phyloP scores from a whole-genome alignment of 768 basidiomycete genomes.

The Trametes punicea region DNA sequence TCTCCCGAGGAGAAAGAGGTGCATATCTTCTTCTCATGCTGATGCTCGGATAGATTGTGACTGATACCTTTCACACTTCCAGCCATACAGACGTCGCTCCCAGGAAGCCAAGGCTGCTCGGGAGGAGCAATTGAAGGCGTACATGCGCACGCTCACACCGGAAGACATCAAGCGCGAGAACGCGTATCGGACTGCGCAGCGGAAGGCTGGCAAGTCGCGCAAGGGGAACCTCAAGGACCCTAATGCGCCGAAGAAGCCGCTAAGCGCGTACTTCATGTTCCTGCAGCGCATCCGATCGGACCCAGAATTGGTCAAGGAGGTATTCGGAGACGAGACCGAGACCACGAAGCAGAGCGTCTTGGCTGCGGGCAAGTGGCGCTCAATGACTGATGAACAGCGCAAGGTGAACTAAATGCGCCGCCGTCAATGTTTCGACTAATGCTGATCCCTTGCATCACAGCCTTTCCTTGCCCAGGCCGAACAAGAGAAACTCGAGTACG shows the following conservation, averaged over 20 bases:
- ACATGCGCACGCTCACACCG: conserved; percentile 86
- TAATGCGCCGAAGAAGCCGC: conserved; percentile 94
- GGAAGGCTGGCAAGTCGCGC: conserved; percentile 88
- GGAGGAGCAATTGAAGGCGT: conserved; percentile 76
- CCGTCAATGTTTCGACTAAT: background rate
- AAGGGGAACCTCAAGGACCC: conserved; percentile 96
- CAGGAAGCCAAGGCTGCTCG: conserved; percentile 81
- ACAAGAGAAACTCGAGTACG: conserved; percentile 93
- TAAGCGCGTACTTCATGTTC: conserved; percentile 95
- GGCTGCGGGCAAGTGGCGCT: conserved; percentile 90
- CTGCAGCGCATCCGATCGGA: conserved; percentile 85
- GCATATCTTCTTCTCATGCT: conserved; percentile 26
- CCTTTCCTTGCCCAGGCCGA: conserved; percentile 93
- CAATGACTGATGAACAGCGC: conserved; percentile 90
- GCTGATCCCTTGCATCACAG: conserved; percentile 38
- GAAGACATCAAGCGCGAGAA: conserved; percentile 96
- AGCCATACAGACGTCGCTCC: conserved; percentile 86
- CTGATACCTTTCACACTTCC: conserved; percentile 24
- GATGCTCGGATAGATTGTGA: conserved; percentile 23
- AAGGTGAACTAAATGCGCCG: conserved; percentile 53
- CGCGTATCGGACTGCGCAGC: conserved; percentile 83
- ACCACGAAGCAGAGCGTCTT: conserved; percentile 94
- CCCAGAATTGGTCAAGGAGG: conserved; percentile 64
- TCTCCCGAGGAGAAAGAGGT: conserved; percentile 83
- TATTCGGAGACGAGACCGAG: conserved; percentile 89